Percentiles rank a stretch among this genome's conserved stretches.
These are phyloP conservation scores for Martiniozyma asiatica DNA, from an alignment of 1,139 yeast genomes.

Conservation along the genomic window DNA sequence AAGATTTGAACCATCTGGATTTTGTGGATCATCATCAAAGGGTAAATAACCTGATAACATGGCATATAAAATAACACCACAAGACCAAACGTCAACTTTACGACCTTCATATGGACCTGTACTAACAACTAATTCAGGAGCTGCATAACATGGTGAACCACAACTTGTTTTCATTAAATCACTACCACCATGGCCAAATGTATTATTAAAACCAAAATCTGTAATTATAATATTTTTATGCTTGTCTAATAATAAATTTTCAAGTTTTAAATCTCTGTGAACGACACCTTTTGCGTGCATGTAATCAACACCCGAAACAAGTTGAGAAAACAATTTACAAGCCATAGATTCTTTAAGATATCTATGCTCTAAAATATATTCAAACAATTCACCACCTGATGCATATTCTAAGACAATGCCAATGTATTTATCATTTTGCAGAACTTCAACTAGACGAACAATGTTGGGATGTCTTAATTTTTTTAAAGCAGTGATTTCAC, in stretches of 20 bases:
- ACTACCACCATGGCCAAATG: constrained; percentile 36
- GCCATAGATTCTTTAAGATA: constrained; percentile 80
- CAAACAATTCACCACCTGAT: constrained; percentile 93
- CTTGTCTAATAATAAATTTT: constrained; percentile 62
- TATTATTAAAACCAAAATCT: constrained; percentile 88
- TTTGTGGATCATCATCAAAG: constrained; percentile 93
- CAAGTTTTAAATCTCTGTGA: constrained; percentile 69
- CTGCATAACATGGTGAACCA: constrained; percentile 98
- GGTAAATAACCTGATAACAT: constrained; percentile 97
- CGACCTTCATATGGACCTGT: constrained; percentile 86
- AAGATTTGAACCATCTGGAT: constrained; percentile 93
- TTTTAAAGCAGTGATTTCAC: constrained; percentile 87
- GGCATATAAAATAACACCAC: constrained; percentile 90
- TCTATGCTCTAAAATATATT: constrained; percentile 78
- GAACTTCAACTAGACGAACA: constrained; percentile 80
- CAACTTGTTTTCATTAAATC: constrained; percentile 93
- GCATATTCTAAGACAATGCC: constrained; percentile 96
- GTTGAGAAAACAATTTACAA: constrained; percentile 80
- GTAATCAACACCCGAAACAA: constrained; percentile 87
- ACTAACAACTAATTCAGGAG: constrained; percentile 89
- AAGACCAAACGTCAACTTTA: constrained; percentile 93
- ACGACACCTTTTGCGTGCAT: constrained; percentile 76
- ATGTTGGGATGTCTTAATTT: constrained; percentile 86
- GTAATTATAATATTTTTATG: constrained; percentile 71
- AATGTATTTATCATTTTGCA: constrained; percentile 87